Conservation (phyloP, 257 asterid genomes). For the Solanum virginianum region DNA sequence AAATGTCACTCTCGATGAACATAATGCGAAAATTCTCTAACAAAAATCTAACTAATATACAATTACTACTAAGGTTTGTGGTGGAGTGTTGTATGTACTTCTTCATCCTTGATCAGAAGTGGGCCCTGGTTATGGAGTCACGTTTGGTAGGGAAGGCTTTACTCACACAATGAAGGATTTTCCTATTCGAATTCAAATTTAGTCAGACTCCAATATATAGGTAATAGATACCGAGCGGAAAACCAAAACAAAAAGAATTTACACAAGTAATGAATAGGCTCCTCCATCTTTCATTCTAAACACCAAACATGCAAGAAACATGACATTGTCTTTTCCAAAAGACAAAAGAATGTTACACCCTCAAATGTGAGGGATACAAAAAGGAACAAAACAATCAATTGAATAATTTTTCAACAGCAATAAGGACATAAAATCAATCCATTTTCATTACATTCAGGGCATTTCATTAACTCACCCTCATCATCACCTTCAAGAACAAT, state of each 20-base stretch:
- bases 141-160: not conserved
- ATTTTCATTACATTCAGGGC: constrained; percentile 39
- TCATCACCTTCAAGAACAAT: constrained; percentile 38
- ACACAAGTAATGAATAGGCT: not conserved
- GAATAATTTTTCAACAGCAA: constrained; percentile 38
- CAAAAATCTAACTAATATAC: not conserved
- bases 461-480: constrained; percentile 20
- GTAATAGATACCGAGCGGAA: not conserved
- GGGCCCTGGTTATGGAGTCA: not conserved
- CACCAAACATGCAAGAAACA: not conserved
- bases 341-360: not conserved
- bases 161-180: not conserved
- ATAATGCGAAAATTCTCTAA: constrained; percentile 39
- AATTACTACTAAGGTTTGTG: not conserved
- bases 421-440: constrained; percentile 56
- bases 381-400: not conserved
- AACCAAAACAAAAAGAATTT: not conserved
- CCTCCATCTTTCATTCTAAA: not conserved
- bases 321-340: not conserved
- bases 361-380: not conserved
- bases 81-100: not conserved
- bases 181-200: accelerated
- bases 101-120: not conserved
- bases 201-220: not conserved
- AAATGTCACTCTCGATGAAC: constrained; percentile 53